Evolutionary conservation across 805 yeast species (phyloP).

Genomic region (Spathaspora hagerdaliae): DNA sequence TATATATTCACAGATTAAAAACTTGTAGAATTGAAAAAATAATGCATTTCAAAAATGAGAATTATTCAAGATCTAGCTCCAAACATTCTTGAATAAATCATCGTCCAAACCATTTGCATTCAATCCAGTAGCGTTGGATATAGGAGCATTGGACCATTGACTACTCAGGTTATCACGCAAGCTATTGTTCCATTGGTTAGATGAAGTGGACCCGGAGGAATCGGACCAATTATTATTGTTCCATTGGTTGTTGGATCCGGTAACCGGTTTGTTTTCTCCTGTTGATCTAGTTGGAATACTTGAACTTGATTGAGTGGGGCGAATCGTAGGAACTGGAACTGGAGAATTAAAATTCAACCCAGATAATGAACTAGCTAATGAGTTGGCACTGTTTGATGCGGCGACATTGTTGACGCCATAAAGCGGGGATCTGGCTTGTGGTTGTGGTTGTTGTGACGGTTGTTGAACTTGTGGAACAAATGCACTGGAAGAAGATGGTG

Average conservation of each 20-base stretch:
- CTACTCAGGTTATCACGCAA: background rate
- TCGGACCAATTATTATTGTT: slow-evolving; percentile 38
- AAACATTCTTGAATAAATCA: slow-evolving; percentile 66
- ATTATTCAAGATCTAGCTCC: slow-evolving; percentile 37
- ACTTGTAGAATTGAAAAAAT: no score
- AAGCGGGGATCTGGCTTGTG: background rate
- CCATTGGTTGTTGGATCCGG: slow-evolving; percentile 11
- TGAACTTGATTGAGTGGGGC: slow-evolving; percentile 8
- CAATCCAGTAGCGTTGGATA: background rate
- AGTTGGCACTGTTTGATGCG: slow-evolving; percentile 2
- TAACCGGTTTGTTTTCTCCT: background rate
- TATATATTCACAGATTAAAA: no score
- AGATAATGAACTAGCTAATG: slow-evolving; percentile 20
- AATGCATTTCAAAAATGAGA: no score
- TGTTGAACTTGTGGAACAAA: slow-evolving; percentile 26
- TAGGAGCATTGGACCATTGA: slow-evolving; percentile 3
- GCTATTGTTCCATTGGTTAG: background rate
- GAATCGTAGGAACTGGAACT: background rate
- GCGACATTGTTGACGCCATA: background rate
- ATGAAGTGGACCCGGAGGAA: slow-evolving; percentile 9
- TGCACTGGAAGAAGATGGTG: slow-evolving; percentile 47
- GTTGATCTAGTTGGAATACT: background rate
- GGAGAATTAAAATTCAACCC: slow-evolving; percentile 12
- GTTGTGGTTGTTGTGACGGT: slow-evolving; percentile 10
- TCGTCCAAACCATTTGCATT: slow-evolving; percentile 42